A percentile compares a stretch with the other conserved stretches of the same genome.
Conservation (phyloP, 169 alveolate genomes). For the Plasmodium gonderi region DNA sequence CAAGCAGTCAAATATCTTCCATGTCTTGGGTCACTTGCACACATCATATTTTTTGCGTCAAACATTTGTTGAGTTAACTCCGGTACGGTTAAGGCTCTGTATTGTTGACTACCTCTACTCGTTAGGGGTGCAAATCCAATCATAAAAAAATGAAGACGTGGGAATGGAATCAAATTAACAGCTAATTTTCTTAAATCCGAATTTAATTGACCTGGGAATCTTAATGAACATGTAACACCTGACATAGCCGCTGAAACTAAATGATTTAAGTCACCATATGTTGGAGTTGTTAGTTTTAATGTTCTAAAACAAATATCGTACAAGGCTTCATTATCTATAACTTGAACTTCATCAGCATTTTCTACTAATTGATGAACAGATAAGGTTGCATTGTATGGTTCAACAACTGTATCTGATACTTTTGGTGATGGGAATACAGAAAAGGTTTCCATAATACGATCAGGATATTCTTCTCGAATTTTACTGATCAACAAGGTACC, state of each 20-base stretch:
- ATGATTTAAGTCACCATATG: constrained; percentile 98
- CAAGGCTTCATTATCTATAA: constrained; percentile 98
- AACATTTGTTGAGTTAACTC: constrained; percentile 99
- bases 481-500: constrained; percentile 97
- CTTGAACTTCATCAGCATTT: constrained; percentile 98
- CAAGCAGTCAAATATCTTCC: constrained; percentile 99
- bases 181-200: constrained; percentile 96
- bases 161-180: constrained; percentile 98
- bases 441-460: constrained; percentile 98
- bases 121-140: constrained; percentile 99
- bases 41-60: constrained; percentile 99
- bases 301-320: constrained; percentile 99
- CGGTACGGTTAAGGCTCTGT: constrained; percentile 98
- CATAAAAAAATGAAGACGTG: constrained; percentile 98
- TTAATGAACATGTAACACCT: constrained; percentile 97
- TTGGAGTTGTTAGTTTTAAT: constrained; percentile 97
- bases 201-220: constrained; percentile 98
- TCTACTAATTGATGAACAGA: constrained; percentile 98
- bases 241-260: constrained; percentile 98
- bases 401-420: constrained; percentile 99
- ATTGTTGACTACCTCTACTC: constrained; percentile 98
- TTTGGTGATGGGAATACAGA: constrained; percentile 99
- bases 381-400: constrained; percentile 98
- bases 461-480: constrained; percentile 98
- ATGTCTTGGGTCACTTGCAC: constrained; percentile 99